A percentile compares a stretch with the other conserved stretches of the same genome.
Evolutionary conservation across 495 filamentous ascomycete species (phyloP).

Genomic region (Melanomma pulvis-pyrius): DNA sequence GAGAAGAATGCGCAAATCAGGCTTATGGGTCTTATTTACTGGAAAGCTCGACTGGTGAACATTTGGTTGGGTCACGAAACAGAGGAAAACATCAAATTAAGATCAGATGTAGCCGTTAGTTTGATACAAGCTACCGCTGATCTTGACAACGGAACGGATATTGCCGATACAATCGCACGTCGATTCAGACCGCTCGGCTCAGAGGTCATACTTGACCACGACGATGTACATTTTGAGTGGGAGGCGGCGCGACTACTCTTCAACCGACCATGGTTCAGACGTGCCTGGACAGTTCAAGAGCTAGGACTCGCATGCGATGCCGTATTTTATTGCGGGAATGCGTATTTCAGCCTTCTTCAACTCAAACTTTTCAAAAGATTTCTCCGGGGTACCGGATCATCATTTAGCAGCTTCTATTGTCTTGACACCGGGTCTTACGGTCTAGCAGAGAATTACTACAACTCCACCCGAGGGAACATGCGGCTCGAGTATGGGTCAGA

Average conservation of each 20-base stretch:
- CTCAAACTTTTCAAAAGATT: neutral
- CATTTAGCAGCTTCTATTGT: neutral
- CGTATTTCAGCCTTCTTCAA: neutral
- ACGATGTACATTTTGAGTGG: neutral
- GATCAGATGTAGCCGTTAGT: neutral
- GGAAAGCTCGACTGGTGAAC: neutral
- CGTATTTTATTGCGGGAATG: neutral
- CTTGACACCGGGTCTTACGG: neutral
- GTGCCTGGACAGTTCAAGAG: constrained; percentile 7
- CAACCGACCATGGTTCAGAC: constrained; percentile 1
- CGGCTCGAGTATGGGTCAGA: neutral
- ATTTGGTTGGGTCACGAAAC: constrained; percentile 6
- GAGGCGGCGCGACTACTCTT: neutral
- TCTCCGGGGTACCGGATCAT: neutral
- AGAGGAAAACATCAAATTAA: neutral
- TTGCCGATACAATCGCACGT: neutral
- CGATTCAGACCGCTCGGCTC: neutral
- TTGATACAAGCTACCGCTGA: neutral
- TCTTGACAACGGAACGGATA: neutral
- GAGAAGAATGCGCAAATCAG: neutral
- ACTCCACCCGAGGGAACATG: neutral
- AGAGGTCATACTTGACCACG: neutral
- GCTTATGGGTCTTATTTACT: constrained; percentile 10
- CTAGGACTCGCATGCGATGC: constrained; percentile 3
- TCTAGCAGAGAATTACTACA: neutral